Conservation (phyloP, 352 stramenopile genomes). For the Globisporangium okanoganense region DNA sequence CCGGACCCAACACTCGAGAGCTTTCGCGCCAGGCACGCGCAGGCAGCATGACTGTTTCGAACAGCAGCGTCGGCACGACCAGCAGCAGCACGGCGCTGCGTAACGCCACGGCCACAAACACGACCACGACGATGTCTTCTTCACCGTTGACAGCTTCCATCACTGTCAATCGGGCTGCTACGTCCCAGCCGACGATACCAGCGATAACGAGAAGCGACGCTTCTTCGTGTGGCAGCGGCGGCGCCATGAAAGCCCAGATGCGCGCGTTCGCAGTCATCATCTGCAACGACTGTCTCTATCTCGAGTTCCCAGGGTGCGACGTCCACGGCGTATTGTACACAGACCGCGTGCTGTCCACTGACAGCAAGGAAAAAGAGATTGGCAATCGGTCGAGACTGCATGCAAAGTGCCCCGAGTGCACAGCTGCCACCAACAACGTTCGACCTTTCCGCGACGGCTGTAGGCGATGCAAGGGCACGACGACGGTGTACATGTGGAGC, state of each 20-base stretch:
- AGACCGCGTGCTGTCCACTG: conserved; percentile 29
- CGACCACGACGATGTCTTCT: conserved; percentile 1
- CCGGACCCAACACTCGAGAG: conserved; percentile 10
- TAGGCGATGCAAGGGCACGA: conserved; percentile 72
- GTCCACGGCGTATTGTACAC: conserved; percentile 83
- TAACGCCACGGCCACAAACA: conserved; percentile 3
- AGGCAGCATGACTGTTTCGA: conserved; percentile 42
- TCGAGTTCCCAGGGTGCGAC: conserved; percentile 87
- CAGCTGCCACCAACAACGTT: conserved; percentile 79
- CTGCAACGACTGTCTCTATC: conserved; percentile 76
- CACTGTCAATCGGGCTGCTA: not conserved
- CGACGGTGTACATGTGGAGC: conserved; percentile 69
- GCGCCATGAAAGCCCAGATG: conserved; percentile 17
- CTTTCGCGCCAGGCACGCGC: conserved; percentile 2
- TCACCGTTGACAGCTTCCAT: not conserved
- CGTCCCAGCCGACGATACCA: conserved; percentile 3
- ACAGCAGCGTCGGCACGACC: conserved; percentile 23
- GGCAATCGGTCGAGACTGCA: conserved; percentile 22
- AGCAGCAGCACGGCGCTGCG: conserved; percentile 3
- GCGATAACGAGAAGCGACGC: not conserved
- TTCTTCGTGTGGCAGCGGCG: not conserved
- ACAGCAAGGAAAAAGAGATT: conserved; percentile 9
- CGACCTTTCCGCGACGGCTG: conserved; percentile 82
- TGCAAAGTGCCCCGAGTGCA: conserved; percentile 81
- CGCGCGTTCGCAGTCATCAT: conserved; percentile 78